Evolutionary conservation across 345 rosid species (phyloP).

Genomic region (Eutrema heterophyllum): DNA sequence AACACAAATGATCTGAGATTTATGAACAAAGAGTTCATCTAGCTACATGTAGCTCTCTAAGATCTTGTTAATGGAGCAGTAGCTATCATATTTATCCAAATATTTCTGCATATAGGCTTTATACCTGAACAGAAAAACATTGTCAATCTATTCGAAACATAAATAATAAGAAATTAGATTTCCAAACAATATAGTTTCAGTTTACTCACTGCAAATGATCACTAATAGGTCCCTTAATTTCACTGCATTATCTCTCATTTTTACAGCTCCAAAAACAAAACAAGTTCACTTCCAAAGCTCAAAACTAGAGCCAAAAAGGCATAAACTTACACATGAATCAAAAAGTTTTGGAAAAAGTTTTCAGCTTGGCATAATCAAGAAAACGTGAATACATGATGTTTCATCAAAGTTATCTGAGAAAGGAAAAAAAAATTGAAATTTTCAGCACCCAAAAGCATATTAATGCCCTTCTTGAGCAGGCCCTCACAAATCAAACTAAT

Average conservation of each 20-base stretch:
- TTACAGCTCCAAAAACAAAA: no score
- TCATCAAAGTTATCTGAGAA: no score
- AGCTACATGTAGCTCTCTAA: constrained; percentile 73
- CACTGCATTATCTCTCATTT: constrained; percentile 3
- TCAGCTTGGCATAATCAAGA: not conserved
- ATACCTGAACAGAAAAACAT: constrained; percentile 47
- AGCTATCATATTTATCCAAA: constrained; percentile 68
- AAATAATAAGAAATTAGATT: not conserved
- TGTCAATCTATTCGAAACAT: not conserved
- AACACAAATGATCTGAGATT: constrained; percentile 1
- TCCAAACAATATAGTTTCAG: constrained; percentile 2
- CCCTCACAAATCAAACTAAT: no score
- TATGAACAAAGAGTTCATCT: not conserved
- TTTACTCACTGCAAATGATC: constrained; percentile 74
- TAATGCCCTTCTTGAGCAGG: no score
- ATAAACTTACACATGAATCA: not conserved
- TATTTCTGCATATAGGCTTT: constrained; percentile 73
- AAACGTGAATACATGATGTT: not conserved
- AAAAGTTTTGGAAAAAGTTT: not conserved
- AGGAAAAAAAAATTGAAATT: no score
- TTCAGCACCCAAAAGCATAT: no score
- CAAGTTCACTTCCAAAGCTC: no score
- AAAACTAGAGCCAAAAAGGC: not conserved
- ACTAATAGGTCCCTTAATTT: constrained; percentile 66
- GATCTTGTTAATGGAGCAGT: constrained; percentile 64